A percentile compares a stretch with the other conserved stretches of the same genome.
Evolutionary conservation across 495 filamentous ascomycete species (phyloP).

Genomic region (Tuber indicum): DNA sequence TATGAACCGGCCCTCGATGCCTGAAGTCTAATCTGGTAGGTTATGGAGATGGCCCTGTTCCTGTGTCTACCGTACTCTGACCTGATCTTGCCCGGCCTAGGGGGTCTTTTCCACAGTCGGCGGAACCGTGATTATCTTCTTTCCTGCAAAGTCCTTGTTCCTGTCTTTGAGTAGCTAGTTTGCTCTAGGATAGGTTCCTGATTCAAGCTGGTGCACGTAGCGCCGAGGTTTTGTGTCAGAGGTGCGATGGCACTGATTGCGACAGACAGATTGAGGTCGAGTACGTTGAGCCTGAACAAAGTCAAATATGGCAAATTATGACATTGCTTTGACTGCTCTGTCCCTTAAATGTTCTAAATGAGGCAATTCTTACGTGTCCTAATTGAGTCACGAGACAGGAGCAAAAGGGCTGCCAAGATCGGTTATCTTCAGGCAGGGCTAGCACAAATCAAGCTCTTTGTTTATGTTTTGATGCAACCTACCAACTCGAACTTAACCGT

Average conservation of each 20-base stretch:
- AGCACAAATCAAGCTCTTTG: not conserved
- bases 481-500: not conserved
- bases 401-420: not conserved
- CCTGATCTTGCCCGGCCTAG: not conserved
- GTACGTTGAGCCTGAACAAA: not conserved
- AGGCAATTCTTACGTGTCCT: not conserved
- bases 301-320: not conserved
- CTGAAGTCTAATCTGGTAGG: not conserved
- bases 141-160: not conserved
- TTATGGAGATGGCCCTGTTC: not conserved
- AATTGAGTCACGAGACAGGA: not conserved
- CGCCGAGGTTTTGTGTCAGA: not conserved
- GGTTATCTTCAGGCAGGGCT: not conserved
- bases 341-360: not conserved
- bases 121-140: not conserved
- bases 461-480: slow-evolving; percentile 3
- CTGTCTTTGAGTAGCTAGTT: not conserved
- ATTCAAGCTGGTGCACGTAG: not conserved
- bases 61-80: not conserved
- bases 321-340: not conserved
- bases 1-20: not conserved
- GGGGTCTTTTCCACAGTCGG: not conserved
- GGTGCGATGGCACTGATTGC: not conserved
- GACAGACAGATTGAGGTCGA: not conserved
- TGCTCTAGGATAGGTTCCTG: not conserved